phyloP scores from a whole-genome alignment of 129 eudicot genomes.

The Saussurea involucrata region DNA sequence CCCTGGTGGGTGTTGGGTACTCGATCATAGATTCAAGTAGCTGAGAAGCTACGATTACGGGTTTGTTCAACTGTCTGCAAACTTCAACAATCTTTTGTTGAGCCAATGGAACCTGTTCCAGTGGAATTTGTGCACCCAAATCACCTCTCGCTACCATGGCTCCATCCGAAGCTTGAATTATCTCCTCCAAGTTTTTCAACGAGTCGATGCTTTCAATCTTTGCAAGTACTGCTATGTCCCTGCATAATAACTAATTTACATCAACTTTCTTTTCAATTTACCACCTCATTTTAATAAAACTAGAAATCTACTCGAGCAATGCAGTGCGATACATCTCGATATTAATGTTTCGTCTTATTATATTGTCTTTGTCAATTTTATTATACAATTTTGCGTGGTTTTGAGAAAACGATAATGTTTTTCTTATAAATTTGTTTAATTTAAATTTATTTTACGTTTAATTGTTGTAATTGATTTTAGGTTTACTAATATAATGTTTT shows the following conservation, averaged over 20 bases:
- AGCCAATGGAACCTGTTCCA: conserved; percentile 92
- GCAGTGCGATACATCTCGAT: no score
- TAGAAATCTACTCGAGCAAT: no score
- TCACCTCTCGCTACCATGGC: conserved; percentile 99
- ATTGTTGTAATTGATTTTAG: no score
- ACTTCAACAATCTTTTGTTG: conserved; percentile 81
- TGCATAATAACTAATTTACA: conserved; percentile 20
- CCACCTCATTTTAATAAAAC: no score
- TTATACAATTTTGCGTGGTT: no score
- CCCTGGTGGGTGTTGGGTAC: conserved; percentile 93
- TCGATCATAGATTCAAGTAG: conserved; percentile 98
- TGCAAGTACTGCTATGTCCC: conserved; percentile 83
- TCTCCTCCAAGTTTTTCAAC: conserved; percentile 78
- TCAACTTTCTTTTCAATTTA: not conserved
- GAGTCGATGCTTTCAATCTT: conserved; percentile 95
- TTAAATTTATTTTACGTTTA: no score
- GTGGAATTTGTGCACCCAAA: conserved; percentile 91
- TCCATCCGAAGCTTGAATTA: conserved; percentile 90
- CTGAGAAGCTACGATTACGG: conserved; percentile 96
- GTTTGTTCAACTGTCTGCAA: conserved; percentile 81
- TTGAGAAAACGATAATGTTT: no score
- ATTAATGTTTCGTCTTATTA: no score
- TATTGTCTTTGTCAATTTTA: no score
- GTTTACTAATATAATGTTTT: no score
- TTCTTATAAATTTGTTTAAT: no score